Conservation (phyloP, 441 rosid species). For the Gossypium lobatum region DNA sequence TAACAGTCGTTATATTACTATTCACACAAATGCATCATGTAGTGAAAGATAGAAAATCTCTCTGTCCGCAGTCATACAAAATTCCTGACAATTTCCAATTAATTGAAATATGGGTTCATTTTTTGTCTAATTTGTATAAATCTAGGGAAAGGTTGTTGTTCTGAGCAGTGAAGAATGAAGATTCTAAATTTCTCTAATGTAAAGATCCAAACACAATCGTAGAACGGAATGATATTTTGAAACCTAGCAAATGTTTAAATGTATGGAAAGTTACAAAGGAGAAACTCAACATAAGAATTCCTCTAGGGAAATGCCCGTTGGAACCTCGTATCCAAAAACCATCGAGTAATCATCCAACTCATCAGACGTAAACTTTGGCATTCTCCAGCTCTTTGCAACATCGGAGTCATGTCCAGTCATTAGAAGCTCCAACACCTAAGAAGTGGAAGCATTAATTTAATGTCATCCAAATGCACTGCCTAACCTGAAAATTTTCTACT, state of each 20-base stretch:
- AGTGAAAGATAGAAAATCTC: no score
- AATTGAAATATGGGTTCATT: background rate
- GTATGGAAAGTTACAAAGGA: background rate
- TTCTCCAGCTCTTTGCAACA: constrained; percentile 55
- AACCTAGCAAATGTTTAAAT: background rate
- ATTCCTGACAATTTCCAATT: no score
- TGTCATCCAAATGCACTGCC: background rate
- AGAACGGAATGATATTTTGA: no score
- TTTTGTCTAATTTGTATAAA: background rate
- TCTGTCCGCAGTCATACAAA: no score
- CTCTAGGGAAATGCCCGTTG: constrained; percentile 47
- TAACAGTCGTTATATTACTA: no score
- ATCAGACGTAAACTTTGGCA: constrained; percentile 55
- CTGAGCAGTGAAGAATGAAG: background rate
- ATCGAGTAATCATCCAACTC: constrained; percentile 71
- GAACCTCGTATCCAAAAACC: constrained; percentile 68
- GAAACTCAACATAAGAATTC: constrained; percentile 22
- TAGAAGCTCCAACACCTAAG: constrained; percentile 70
- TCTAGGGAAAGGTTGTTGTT: background rate
- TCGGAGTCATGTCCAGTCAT: constrained; percentile 54
- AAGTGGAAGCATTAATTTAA: background rate
- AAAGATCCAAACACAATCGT: no score
- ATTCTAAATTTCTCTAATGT: background rate
- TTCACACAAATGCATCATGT: no score
- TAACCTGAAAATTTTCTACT: background rate